These are phyloP conservation scores for Linnemannia elongata DNA, from an alignment of 192 early-diverging fungal genomes.

Conservation along the genomic window DNA sequence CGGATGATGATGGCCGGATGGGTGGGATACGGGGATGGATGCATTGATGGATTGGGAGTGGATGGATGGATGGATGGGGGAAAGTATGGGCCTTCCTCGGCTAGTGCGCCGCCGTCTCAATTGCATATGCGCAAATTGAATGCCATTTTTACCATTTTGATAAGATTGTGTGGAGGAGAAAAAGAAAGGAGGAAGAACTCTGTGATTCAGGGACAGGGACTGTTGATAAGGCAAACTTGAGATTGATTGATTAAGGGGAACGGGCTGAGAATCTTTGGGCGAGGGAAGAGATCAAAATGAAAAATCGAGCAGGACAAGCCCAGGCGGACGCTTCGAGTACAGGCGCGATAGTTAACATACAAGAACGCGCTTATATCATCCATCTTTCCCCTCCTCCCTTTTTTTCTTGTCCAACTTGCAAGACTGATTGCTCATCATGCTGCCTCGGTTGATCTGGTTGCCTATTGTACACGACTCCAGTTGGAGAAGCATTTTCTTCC, in stretches of 20 bases:
- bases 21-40: conserved; percentile 5
- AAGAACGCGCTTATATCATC: no score
- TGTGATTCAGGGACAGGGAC: neutral
- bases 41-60: conserved; percentile 12
- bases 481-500: no score
- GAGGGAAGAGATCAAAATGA: no score
- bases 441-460: no score
- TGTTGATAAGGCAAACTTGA: neutral
- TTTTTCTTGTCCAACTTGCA: no score
- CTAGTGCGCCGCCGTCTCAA: conserved; percentile 26
- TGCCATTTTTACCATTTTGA: conserved; percentile 7
- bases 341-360: no score
- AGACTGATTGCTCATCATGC: no score
- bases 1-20: neutral
- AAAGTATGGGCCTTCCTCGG: conserved; percentile 41
- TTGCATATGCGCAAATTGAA: neutral
- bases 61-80: conserved; percentile 20
- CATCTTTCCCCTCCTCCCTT: no score
- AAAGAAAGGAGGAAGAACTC: neutral
- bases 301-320: no score
- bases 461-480: no score
- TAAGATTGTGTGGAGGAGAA: neutral
- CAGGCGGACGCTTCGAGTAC: no score
- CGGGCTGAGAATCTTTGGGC: no score
- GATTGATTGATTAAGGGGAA: neutral